phyloP scores from a whole-genome alignment of 306 rosid genomes.

The Rubus parviflorus region DNA sequence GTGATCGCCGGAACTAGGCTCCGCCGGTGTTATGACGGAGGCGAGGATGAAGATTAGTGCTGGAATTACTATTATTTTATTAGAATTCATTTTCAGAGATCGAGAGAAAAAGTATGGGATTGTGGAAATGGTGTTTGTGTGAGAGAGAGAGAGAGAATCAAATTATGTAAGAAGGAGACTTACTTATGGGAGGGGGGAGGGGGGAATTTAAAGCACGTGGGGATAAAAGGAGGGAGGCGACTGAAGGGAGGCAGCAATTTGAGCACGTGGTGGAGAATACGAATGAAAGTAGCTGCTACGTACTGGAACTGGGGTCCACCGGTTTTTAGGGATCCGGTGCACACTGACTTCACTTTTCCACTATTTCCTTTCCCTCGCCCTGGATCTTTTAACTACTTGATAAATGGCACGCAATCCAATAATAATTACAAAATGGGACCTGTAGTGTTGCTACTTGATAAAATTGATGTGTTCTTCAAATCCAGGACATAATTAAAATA shows the following conservation, averaged over 20 bases:
- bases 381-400: not conserved
- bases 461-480: too few species aligned
- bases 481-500: too few species aligned
- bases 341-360: not conserved
- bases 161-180: not conserved
- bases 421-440: too few species aligned
- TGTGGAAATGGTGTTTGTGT: not conserved
- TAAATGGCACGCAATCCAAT: not conserved
- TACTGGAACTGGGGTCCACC: not conserved
- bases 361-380: not conserved
- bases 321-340: not conserved
- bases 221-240: not conserved
- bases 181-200: too few species aligned
- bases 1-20: conserved; percentile 21
- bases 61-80: not conserved
- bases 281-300: not conserved
- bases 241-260: conserved; percentile 13
- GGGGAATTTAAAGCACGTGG: conserved; percentile 17
- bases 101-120: not conserved
- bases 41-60: conserved; percentile 1
- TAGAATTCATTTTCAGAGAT: conserved; percentile 35
- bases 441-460: too few species aligned
- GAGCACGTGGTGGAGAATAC: conserved; percentile 36
- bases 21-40: not conserved
- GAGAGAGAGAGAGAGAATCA: not conserved